phyloP scores from a whole-genome alignment of 345 rosid species.

The Theobroma cacao region DNA sequence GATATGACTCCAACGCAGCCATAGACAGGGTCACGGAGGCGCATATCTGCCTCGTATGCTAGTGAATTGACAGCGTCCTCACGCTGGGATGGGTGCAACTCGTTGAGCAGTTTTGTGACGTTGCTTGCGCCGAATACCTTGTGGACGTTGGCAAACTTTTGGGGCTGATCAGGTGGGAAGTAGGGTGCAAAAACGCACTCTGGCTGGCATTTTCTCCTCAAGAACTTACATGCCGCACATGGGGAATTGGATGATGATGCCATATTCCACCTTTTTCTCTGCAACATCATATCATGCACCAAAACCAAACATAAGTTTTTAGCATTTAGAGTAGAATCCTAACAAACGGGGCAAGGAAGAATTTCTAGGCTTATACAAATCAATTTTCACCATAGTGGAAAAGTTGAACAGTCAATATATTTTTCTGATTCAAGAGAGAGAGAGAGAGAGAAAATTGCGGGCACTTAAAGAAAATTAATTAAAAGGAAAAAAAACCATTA shows the following conservation, averaged over 20 bases:
- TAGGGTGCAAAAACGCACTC: slow-evolving; percentile 52
- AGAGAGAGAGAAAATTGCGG: background rate
- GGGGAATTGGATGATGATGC: slow-evolving; percentile 44
- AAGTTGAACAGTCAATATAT: too few relatives aligned
- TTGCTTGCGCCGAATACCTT: slow-evolving; percentile 47
- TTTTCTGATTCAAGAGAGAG: background rate
- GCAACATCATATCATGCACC: slow-evolving; percentile 9
- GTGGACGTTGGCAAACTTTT: slow-evolving; percentile 39
- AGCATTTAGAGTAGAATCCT: background rate
- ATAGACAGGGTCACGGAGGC: slow-evolving; percentile 43
- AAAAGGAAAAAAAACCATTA: background rate
- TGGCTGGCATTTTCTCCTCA: slow-evolving; percentile 42
- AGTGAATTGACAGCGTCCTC: slow-evolving; percentile 45
- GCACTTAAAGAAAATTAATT: background rate
- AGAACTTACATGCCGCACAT: slow-evolving; percentile 45
- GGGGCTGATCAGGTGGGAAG: slow-evolving; percentile 44
- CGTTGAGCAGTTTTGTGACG: slow-evolving; percentile 42
- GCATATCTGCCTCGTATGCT: slow-evolving; percentile 45
- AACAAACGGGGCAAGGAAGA: background rate
- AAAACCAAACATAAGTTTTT: background rate
- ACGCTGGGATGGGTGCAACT: slow-evolving; percentile 37
- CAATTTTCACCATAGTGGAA: background rate
- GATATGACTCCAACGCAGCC: slow-evolving; percentile 49
- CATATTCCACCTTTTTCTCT: slow-evolving; percentile 20
- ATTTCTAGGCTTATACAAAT: background rate